Conservation (phyloP, 371 early-diverging fungal genomes). For the Parasitella parasitica region DNA sequence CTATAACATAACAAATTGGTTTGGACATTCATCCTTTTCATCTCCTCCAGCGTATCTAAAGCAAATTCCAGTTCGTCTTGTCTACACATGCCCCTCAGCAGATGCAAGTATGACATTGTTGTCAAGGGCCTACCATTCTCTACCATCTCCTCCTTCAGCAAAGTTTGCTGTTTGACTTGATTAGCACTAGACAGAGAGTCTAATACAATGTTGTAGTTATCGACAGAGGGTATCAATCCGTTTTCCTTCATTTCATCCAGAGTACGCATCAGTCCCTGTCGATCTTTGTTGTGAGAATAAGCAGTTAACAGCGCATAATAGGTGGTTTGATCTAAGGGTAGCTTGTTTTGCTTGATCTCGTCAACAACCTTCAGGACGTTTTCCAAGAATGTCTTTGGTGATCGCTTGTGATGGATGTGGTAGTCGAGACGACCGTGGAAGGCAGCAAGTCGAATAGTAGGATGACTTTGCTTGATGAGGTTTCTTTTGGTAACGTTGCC, state of each 20-base stretch:
- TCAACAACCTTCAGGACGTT: constrained; percentile 23
- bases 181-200: constrained; percentile 31
- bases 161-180: constrained; percentile 16
- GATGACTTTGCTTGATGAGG: constrained; percentile 31
- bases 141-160: constrained; percentile 35
- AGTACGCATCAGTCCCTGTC: neutral
- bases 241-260: constrained; percentile 35
- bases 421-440: constrained; percentile 27
- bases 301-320: constrained; percentile 51
- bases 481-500: neutral
- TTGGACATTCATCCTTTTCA: constrained; percentile 38
- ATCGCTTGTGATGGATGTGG: constrained; percentile 8
- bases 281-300: constrained; percentile 36
- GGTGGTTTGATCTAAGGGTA: constrained; percentile 49
- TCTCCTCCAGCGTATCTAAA: constrained; percentile 46
- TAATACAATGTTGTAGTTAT: constrained; percentile 35
- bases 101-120: constrained; percentile 37
- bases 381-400: constrained; percentile 11
- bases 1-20: constrained; percentile 40
- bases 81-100: constrained; percentile 45
- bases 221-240: constrained; percentile 29
- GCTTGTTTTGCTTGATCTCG: constrained; percentile 32
- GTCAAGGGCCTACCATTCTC: constrained; percentile 33
- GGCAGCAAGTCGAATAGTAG: constrained; percentile 29
- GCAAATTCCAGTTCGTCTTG: constrained; percentile 45